A percentile compares a stretch with the other conserved stretches of the same genome.
Evolutionary conservation across 192 early-diverging fungal species (phyloP).

Genomic region (Haplosporangium gracile): DNA sequence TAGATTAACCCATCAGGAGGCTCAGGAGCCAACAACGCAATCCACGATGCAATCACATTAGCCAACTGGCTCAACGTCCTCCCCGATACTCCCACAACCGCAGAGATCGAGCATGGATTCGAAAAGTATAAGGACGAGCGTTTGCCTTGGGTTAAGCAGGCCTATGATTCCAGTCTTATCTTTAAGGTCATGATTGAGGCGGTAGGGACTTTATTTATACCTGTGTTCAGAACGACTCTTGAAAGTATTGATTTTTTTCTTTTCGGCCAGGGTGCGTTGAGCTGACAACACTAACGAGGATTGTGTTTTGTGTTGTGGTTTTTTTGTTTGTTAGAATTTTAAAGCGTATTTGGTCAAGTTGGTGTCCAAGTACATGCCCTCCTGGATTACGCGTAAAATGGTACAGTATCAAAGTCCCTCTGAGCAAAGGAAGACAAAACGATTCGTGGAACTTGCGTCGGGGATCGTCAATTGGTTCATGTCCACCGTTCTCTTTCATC

Average conservation of each 20-base stretch:
- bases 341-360: background rate
- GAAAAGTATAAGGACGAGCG: conserved; percentile 8
- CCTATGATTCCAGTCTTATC: conserved; percentile 9
- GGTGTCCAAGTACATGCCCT: background rate
- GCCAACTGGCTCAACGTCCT: conserved; percentile 6
- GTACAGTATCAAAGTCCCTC: background rate
- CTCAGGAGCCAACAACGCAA: background rate
- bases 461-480: no score
- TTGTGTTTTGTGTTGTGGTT: no score
- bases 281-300: no score
- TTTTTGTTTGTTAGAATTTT: background rate
- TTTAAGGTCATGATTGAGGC: background rate
- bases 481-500: no score
- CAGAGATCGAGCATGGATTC: conserved; percentile 9
- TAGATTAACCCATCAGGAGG: conserved; percentile 4
- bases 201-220: background rate
- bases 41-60: conserved; percentile 13
- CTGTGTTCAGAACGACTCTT: background rate
- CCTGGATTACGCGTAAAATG: background rate
- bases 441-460: no score
- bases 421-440: no score
- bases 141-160: conserved; percentile 10
- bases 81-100: background rate
- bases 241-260: background rate
- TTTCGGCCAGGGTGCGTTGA: background rate